These are phyloP conservation scores for Cladophialophora exuberans DNA, from an alignment of 2,329 filamentous ascomycete species.

Conservation along the genomic window DNA sequence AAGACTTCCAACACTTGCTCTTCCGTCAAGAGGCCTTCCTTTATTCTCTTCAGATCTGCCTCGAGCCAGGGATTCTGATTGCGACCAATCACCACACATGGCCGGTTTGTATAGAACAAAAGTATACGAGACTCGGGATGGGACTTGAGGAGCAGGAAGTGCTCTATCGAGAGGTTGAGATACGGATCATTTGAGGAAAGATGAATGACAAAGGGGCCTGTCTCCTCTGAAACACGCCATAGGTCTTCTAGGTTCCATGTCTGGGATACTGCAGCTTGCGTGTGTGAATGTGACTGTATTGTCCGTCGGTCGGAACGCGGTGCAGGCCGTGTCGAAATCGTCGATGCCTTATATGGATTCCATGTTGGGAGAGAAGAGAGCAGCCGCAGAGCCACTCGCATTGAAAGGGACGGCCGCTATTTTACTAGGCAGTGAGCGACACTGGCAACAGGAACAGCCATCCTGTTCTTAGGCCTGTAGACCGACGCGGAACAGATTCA, in stretches of 20 bases:
- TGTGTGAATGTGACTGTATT: neutral
- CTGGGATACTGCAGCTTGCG: neutral
- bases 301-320: neutral
- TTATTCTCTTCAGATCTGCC: constrained; percentile 70
- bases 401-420: constrained; percentile 11
- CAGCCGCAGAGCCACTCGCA: constrained; percentile 22
- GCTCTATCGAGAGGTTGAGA: constrained; percentile 91
- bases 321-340: neutral
- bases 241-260: constrained; percentile 25
- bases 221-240: constrained; percentile 17
- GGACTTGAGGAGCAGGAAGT: constrained; percentile 78
- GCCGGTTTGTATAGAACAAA: constrained; percentile 84
- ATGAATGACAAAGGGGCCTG: constrained; percentile 66
- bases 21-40: constrained; percentile 40
- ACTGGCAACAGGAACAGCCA: neutral
- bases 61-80: constrained; percentile 99
- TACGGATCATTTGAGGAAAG: constrained; percentile 74
- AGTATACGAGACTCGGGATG: constrained; percentile 74
- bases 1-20: neutral
- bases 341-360: neutral
- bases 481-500: neutral
- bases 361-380: constrained; percentile 10
- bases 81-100: constrained; percentile 86
- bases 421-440: neutral
- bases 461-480: too few relatives aligned